These are phyloP conservation scores for Debaryomyces tyrocola DNA, from an alignment of 805 yeast genomes.

Conservation along the genomic window DNA sequence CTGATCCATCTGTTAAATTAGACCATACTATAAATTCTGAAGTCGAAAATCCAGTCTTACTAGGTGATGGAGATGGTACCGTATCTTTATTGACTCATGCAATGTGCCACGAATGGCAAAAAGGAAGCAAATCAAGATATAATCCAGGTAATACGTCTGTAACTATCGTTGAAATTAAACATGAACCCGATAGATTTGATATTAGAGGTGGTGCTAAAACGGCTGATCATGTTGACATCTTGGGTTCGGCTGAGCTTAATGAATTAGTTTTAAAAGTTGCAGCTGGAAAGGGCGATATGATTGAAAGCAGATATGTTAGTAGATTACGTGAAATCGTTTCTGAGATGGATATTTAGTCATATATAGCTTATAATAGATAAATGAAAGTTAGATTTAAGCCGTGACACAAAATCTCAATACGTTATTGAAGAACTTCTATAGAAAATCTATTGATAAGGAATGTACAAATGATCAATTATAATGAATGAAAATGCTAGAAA, in stretches of 20 bases:
- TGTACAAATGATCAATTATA: background rate
- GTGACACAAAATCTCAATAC: background rate
- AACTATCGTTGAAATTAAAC: conserved; percentile 84
- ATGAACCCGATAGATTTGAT: conserved; percentile 91
- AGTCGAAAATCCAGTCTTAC: conserved; percentile 61
- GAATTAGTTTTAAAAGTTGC: conserved; percentile 83
- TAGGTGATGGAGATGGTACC: conserved; percentile 97
- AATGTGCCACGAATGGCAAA: conserved; percentile 90
- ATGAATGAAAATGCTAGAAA: conserved; percentile 2
- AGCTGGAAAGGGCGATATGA: conserved; percentile 71
- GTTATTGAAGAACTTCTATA: background rate
- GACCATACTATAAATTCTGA: conserved; percentile 73
- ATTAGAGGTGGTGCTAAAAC: conserved; percentile 97
- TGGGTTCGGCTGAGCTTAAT: conserved; percentile 90
- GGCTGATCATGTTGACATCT: conserved; percentile 95
- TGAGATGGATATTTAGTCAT: conserved; percentile 44
- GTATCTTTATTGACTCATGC: conserved; percentile 83
- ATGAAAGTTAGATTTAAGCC: background rate
- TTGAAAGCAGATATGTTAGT: conserved; percentile 60
- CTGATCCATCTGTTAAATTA: conserved; percentile 51
- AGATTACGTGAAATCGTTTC: conserved; percentile 62
- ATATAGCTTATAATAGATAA: background rate
- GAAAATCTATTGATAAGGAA: background rate
- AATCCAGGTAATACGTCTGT: conserved; percentile 80
- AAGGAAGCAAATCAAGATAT: conserved; percentile 55